A percentile compares a stretch with the other conserved stretches of the same genome.
Conservation (phyloP, 2,329 filamentous ascomycete species). For the Incumbomyces delicatus region DNA sequence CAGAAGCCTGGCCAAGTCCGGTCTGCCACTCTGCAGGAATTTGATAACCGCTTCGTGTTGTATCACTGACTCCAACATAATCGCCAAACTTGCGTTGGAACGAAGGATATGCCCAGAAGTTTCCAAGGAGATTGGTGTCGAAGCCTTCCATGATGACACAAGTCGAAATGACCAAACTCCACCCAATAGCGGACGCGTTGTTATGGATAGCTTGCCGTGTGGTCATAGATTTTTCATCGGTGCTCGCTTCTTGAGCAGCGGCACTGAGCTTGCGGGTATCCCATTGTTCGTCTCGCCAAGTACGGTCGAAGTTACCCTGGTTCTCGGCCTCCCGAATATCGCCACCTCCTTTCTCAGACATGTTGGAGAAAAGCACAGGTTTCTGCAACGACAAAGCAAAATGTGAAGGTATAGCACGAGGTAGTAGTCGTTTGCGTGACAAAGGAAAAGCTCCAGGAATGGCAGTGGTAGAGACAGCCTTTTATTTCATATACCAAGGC, state of each 20-base stretch:
- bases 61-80: conserved; percentile 6
- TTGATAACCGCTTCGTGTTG: conserved; percentile 10
- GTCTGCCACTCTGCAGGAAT: conserved; percentile 14
- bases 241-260: conserved; percentile 8
- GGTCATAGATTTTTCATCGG: conserved; percentile 16
- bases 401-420: too few species aligned
- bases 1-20: conserved; percentile 10
- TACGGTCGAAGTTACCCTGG: conserved; percentile 12
- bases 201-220: conserved; percentile 14
- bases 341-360: conserved; percentile 7
- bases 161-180: conserved; percentile 34
- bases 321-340: conserved; percentile 3
- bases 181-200: conserved; percentile 24
- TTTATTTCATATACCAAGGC: too few species aligned
- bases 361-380: neutral
- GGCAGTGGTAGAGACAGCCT: too few species aligned
- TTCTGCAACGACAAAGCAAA: too few species aligned
- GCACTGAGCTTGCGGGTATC: conserved; percentile 9
- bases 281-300: conserved; percentile 13
- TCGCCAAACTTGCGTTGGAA: conserved; percentile 13
- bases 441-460: too few species aligned
- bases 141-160: conserved; percentile 46
- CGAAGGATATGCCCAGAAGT: conserved; percentile 37
- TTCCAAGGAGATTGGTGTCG: conserved; percentile 42
- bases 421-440: too few species aligned